Percentiles rank a stretch among this genome's conserved stretches.
Conservation (phyloP, 208 protist species). For the Crithidia fasciculata region DNA sequence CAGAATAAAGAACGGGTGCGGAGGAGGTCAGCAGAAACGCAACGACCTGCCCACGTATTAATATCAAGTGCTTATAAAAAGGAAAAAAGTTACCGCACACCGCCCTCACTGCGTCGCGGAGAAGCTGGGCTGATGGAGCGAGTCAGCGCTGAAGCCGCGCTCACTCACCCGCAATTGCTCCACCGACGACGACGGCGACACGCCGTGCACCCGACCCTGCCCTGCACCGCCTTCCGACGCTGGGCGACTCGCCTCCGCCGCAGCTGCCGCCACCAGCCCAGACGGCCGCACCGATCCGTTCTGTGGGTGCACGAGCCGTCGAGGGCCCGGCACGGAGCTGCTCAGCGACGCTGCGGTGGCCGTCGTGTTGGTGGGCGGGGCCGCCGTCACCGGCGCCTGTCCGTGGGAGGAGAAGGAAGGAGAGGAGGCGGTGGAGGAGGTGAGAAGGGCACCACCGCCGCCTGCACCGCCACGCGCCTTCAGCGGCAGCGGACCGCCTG, state of each 20-base stretch:
- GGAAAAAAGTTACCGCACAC: not conserved
- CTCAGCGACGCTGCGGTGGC: not conserved
- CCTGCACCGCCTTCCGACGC: not conserved
- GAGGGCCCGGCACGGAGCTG: not conserved
- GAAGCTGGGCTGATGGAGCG: not conserved
- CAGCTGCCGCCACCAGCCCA: not conserved
- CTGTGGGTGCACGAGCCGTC: not conserved
- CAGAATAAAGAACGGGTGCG: too few relatives aligned
- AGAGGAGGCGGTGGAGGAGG: not conserved
- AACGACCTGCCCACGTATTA: too few relatives aligned
- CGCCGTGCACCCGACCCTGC: not conserved
- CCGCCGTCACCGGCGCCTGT: not conserved
- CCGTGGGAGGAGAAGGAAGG: not conserved
- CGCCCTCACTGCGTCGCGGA: slow-evolving; percentile 4
- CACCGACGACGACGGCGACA: not conserved
- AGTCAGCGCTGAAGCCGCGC: slow-evolving; percentile 9
- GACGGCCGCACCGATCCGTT: not conserved
- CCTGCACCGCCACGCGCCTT: not conserved
- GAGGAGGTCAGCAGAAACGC: too few relatives aligned
- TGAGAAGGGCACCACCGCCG: too few relatives aligned
- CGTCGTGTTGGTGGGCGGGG: not conserved
- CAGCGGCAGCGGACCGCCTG: not conserved
- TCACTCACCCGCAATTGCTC: slow-evolving; percentile 26
- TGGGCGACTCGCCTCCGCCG: not conserved
- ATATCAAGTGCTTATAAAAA: not conserved